A percentile compares a stretch with the other conserved stretches of the same genome.
Evolutionary conservation across 2,329 filamentous ascomycete species (phyloP).

Genomic region (Talaromyces sp.): DNA sequence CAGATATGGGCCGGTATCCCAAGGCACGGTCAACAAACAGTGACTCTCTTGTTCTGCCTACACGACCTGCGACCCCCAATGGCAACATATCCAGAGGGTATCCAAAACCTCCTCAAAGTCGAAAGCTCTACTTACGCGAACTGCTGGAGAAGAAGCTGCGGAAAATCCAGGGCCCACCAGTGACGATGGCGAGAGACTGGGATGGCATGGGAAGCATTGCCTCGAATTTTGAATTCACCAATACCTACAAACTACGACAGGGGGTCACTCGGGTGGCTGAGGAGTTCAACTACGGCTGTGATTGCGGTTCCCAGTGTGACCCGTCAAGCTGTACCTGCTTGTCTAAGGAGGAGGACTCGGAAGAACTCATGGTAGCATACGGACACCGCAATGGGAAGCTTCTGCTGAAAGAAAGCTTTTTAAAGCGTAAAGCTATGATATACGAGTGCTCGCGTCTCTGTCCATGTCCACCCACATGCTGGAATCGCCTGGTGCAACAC

Average conservation of each 20-base stretch:
- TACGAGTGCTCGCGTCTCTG: conserved; percentile 43
- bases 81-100: background rate
- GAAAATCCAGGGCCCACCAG: conserved; percentile 28
- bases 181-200: conserved; percentile 24
- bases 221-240: conserved; percentile 40
- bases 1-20: conserved; percentile 15
- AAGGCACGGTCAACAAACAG: background rate
- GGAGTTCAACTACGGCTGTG: conserved; percentile 35
- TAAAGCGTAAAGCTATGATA: conserved; percentile 36
- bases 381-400: conserved; percentile 22
- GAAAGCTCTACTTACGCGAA: conserved; percentile 17
- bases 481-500: conserved; percentile 42
- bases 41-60: background rate
- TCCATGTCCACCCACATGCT: conserved; percentile 35
- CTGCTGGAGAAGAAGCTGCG: conserved; percentile 27
- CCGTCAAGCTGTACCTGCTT: conserved; percentile 30
- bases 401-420: conserved; percentile 31
- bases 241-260: conserved; percentile 34
- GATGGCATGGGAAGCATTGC: conserved; percentile 21
- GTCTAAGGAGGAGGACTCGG: conserved; percentile 28
- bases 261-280: conserved; percentile 29
- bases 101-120: background rate
- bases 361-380: conserved; percentile 34
- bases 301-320: conserved; percentile 29
- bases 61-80: background rate